Percentiles rank a stretch among this genome's conserved stretches.
phyloP scores from a whole-genome alignment of 768 basidiomycete genomes.

The Lactarius evosmus region DNA sequence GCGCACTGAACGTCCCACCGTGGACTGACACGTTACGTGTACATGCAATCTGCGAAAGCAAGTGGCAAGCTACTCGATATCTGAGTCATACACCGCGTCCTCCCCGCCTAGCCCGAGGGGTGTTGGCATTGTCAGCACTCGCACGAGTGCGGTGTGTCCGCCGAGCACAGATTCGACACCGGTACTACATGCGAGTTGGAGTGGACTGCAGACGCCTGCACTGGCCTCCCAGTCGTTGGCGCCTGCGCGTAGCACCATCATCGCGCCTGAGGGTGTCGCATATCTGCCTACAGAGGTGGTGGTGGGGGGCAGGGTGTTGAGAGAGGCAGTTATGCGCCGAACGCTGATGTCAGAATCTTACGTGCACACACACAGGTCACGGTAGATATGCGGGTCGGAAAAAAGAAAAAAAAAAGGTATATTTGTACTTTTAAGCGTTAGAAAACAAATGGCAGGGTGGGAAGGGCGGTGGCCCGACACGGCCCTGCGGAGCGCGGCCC shows the following conservation, averaged over 20 bases:
- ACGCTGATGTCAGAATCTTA: constrained; percentile 75
- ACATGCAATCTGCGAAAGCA: constrained; percentile 16
- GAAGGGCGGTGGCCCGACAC: constrained; percentile 50
- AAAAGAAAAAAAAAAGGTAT: too few relatives aligned
- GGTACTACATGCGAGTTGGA: constrained; percentile 71
- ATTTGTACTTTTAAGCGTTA: too few relatives aligned
- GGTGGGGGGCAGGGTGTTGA: constrained; percentile 58
- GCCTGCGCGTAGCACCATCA: constrained; percentile 26
- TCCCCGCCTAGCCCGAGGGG: constrained; percentile 74
- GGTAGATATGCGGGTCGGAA: too few relatives aligned
- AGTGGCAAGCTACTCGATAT: constrained; percentile 58
- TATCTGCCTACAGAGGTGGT: too few relatives aligned
- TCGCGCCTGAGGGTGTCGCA: not conserved
- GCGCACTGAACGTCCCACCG: constrained; percentile 17
- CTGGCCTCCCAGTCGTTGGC: constrained; percentile 20
- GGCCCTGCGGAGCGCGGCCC: constrained; percentile 57
- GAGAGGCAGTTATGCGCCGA: constrained; percentile 75
- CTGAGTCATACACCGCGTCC: constrained; percentile 52
- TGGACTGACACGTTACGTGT: constrained; percentile 26
- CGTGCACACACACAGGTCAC: too few relatives aligned
- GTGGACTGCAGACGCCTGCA: constrained; percentile 56
- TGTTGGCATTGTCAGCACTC: constrained; percentile 50
- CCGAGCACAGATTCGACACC: constrained; percentile 51
- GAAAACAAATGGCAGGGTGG: not conserved
- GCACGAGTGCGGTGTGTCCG: constrained; percentile 52